Base-by-base conservation (phyloP, 2,329 filamentous ascomycete species). In the Tympanopsis confertula region DNA sequence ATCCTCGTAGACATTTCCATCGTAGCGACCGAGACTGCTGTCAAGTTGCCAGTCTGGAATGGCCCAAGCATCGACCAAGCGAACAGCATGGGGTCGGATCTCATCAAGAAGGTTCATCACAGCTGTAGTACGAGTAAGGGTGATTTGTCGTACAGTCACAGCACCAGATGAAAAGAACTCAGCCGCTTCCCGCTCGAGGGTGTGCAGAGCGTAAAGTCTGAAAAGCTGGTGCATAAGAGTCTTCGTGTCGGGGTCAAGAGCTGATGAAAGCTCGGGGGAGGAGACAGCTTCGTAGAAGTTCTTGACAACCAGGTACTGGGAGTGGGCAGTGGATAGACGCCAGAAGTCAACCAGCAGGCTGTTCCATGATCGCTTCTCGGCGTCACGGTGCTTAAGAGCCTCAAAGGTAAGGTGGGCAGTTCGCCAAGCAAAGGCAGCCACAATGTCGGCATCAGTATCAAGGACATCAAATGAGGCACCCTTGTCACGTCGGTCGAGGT, bases 31-130 rank as follows among this genome's bases (percentile, higher is more conserved):
- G 28, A 87, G 55, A 41, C 73, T 76, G 47, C 72, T 79, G 52
- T 87, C 82, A 2, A 87, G 68, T 48, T 84, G 78, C 79, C 79
- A 87, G 52, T 87, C 82, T 1, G 82, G 76, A 58, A 87, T 84
- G 42, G 74, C 72, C 83, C 82, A 87, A 0, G 78, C 65, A 49
- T 87, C 82, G 0, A 86, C 82, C 10, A 87, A 60, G 10, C 73
- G 58, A 13, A 87, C 68, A 1, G 82, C 80, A 51, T 87, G 82
- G 3, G 82, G 83, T 4, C 83, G 66, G 42, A 87, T 75, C 43
- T 85, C 78, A 41, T 78, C 74, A 4, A 87, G 63, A 14, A 87
- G 62, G 49, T 72, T 74, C 66, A 84, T 78, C 4, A 84, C 78
- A 5, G 73, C 68, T 51, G 71, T 81, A 2, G 73, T 78, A 41